Evolutionary conservation across 768 basidiomycete genomes (phyloP).

Genomic region (Baorangia bicolor): DNA sequence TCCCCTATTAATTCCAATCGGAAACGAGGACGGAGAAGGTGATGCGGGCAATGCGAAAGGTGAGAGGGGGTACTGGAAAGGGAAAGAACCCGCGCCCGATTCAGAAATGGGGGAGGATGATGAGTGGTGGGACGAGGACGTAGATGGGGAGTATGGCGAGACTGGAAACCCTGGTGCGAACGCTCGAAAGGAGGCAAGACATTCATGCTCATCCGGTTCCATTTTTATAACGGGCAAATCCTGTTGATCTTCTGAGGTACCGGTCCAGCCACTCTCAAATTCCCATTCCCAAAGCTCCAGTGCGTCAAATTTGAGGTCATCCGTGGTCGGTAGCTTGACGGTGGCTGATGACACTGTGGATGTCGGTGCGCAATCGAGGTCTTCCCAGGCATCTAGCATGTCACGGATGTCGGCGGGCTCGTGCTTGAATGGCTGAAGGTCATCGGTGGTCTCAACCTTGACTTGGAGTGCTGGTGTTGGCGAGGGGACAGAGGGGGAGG

Average conservation of each 20-base stretch:
- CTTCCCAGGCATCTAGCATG: slow-evolving; percentile 71
- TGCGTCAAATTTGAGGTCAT: slow-evolving; percentile 44
- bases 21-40: slow-evolving; percentile 9
- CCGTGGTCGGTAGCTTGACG: slow-evolving; percentile 31
- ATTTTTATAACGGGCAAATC: slow-evolving; percentile 33
- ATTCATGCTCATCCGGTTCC: slow-evolving; percentile 45
- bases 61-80: slow-evolving; percentile 13
- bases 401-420: slow-evolving; percentile 63
- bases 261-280: slow-evolving; percentile 30
- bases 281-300: slow-evolving; percentile 39
- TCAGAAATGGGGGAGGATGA: slow-evolving; percentile 23
- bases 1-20: slow-evolving; percentile 4
- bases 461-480: slow-evolving; percentile 17
- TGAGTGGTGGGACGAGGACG: slow-evolving; percentile 16
- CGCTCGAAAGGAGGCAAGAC: slow-evolving; percentile 1
- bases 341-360: slow-evolving; percentile 30
- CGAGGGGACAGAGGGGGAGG: slow-evolving; percentile 28
- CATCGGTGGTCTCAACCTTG: slow-evolving; percentile 27
- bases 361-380: slow-evolving; percentile 43
- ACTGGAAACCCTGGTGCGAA: slow-evolving; percentile 9
- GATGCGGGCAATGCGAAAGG: slow-evolving; percentile 11
- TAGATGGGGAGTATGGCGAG: slow-evolving; percentile 22
- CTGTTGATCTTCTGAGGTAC: slow-evolving; percentile 14
- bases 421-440: slow-evolving; percentile 46
- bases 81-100: slow-evolving; percentile 10